A percentile compares a stretch with the other conserved stretches of the same genome.
phyloP scores from a whole-genome alignment of 2,329 filamentous ascomycete species.

The Zymoseptoria tritici region DNA sequence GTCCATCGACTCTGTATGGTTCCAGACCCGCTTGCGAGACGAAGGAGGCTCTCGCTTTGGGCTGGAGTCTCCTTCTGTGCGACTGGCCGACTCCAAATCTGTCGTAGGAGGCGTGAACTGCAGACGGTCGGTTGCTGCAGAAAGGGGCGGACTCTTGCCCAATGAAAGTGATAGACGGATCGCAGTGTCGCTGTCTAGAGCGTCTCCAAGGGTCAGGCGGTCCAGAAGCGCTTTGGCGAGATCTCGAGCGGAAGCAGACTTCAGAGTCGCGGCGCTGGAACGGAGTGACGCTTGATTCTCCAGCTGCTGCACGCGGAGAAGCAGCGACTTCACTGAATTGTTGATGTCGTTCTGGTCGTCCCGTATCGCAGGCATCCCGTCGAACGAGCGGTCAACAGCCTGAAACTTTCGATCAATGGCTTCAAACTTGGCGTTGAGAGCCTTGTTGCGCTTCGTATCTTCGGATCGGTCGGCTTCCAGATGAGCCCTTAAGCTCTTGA shows the following conservation, averaged over 20 bases:
- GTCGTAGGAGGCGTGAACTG: not conserved
- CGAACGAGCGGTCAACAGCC: constrained; percentile 30
- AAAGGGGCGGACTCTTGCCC: not conserved
- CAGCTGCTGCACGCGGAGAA: not conserved
- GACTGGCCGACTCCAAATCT: not conserved
- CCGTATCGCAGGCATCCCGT: not conserved
- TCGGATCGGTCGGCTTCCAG: constrained; percentile 23
- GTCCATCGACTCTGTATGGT: not conserved
- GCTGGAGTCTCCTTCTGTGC: not conserved
- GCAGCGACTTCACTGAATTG: not conserved
- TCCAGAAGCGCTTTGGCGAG: not conserved
- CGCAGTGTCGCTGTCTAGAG: not conserved
- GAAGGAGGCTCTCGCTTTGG: not conserved
- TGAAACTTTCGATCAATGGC: constrained; percentile 17
- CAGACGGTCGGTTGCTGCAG: not conserved
- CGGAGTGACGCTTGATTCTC: not conserved
- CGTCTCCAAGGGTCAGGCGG: not conserved
- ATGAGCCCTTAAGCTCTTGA: constrained; percentile 30
- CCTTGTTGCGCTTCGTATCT: constrained; percentile 19
- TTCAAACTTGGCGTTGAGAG: constrained; percentile 35
- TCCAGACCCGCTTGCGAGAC: not conserved
- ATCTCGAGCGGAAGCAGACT: not conserved
- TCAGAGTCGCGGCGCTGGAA: not conserved
- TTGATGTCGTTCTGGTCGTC: not conserved
- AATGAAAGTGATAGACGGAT: not conserved